Conservation (phyloP, 768 basidiomycete genomes). For the Xerocomus spinulosus region DNA sequence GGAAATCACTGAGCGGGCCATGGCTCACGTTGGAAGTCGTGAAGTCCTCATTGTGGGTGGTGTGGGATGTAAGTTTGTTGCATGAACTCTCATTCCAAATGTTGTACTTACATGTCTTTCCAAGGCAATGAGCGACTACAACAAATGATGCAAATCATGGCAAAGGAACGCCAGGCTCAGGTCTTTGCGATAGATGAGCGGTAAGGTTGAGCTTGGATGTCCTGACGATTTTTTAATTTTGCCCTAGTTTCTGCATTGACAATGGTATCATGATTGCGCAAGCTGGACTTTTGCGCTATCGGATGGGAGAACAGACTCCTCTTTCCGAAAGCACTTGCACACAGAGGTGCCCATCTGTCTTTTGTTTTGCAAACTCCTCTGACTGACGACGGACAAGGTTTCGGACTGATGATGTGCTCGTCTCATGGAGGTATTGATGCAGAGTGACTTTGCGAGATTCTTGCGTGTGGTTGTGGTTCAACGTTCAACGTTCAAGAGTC, state of each 20-base stretch:
- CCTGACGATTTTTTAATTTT: not conserved
- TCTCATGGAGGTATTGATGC: constrained; percentile 67
- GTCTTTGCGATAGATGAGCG: constrained; percentile 96
- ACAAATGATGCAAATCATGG: constrained; percentile 99
- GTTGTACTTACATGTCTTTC: not conserved
- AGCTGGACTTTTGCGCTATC: constrained; percentile 84
- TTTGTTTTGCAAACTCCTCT: constrained; percentile 2
- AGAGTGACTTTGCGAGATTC: not conserved
- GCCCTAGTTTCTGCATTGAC: constrained; percentile 94
- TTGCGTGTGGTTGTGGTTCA: not conserved
- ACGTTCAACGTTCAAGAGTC: not conserved
- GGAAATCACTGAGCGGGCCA: constrained; percentile 97
- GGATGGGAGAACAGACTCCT: constrained; percentile 84
- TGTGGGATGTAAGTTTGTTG: constrained; percentile 82
- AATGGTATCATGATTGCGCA: constrained; percentile 99
- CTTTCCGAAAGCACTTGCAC: constrained; percentile 83
- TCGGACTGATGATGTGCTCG: constrained; percentile 90
- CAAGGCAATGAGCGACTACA: constrained; percentile 91
- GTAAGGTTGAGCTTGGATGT: constrained; percentile 37
- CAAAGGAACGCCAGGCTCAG: constrained; percentile 76
- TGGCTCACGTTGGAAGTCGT: constrained; percentile 96
- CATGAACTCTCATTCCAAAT: not conserved
- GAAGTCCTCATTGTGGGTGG: constrained; percentile 98
- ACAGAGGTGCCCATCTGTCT: constrained; percentile 56
- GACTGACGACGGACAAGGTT: constrained; percentile 50